phyloP scores from a whole-genome alignment of 257 asterid genomes.

The Cinchona pubescens region DNA sequence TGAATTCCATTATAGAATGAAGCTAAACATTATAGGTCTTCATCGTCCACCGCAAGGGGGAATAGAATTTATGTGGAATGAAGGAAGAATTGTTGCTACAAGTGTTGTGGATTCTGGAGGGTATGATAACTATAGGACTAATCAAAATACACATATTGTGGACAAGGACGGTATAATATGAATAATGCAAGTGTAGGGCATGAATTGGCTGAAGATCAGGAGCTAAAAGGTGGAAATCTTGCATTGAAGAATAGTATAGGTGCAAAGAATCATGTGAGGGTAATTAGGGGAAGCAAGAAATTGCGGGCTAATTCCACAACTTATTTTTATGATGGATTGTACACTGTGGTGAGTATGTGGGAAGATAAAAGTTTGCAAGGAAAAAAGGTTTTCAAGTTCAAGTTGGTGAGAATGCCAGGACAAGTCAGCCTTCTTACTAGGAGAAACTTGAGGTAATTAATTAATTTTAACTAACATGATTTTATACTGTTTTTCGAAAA shows the following conservation, averaged over 20 bases:
- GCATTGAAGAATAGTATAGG: constrained; percentile 32
- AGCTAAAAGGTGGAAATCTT: constrained; percentile 22
- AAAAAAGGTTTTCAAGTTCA: constrained; percentile 28
- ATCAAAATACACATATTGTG: constrained; percentile 26
- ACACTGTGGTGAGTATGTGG: constrained; percentile 29
- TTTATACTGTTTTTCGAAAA: no score
- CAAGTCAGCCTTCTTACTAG: not conserved
- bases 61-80: constrained; percentile 22
- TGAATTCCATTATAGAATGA: constrained; percentile 29
- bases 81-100: constrained; percentile 21
- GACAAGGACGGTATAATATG: constrained; percentile 7
- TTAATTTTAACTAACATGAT: not conserved
- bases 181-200: not conserved
- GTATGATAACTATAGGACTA: constrained; percentile 24
- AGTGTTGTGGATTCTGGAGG: constrained; percentile 34
- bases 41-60: constrained; percentile 27
- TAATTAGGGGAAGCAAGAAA: constrained; percentile 25
- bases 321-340: constrained; percentile 36
- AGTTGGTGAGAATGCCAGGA: constrained; percentile 27
- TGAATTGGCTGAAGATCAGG: constrained; percentile 20
- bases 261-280: constrained; percentile 30
- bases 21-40: constrained; percentile 27
- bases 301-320: no score
- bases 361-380: constrained; percentile 15
- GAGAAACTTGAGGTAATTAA: no score